phyloP scores from a whole-genome alignment of 192 early-diverging fungal species.

The Backusella australiensis region DNA sequence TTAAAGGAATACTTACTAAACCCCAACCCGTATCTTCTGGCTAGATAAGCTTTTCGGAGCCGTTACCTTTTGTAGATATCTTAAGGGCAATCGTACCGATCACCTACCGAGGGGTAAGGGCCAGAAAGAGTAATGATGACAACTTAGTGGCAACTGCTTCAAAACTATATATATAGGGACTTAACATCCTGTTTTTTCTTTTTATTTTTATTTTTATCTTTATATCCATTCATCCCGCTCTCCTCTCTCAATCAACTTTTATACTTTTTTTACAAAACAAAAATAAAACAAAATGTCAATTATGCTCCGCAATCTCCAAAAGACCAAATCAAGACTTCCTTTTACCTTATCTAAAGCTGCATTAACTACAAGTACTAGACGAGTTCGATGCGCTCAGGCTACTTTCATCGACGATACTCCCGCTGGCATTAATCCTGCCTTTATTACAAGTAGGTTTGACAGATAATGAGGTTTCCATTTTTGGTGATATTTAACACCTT shows the following conservation, averaged over 20 bases:
- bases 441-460: constrained; percentile 1
- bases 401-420: background rate
- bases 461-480: background rate
- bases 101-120: constrained; percentile 1
- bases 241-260: background rate
- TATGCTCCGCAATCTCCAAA: constrained; percentile 5
- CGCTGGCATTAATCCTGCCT: background rate
- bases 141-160: background rate
- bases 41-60: background rate
- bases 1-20: background rate
- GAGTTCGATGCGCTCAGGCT: constrained; percentile 9
- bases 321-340: background rate
- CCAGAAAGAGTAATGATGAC: background rate
- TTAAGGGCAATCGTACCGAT: background rate
- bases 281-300: background rate
- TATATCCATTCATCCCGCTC: background rate
- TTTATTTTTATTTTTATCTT: background rate
- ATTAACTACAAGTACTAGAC: constrained; percentile 1
- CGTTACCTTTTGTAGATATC: background rate
- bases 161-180: constrained; percentile 2
- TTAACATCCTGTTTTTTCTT: background rate
- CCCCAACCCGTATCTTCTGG: background rate
- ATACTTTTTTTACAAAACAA: background rate
- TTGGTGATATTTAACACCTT: background rate
- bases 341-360: background rate